Base-by-base conservation (phyloP, 2,329 filamentous ascomycete species). In the Hypoxylon sp. region DNA sequence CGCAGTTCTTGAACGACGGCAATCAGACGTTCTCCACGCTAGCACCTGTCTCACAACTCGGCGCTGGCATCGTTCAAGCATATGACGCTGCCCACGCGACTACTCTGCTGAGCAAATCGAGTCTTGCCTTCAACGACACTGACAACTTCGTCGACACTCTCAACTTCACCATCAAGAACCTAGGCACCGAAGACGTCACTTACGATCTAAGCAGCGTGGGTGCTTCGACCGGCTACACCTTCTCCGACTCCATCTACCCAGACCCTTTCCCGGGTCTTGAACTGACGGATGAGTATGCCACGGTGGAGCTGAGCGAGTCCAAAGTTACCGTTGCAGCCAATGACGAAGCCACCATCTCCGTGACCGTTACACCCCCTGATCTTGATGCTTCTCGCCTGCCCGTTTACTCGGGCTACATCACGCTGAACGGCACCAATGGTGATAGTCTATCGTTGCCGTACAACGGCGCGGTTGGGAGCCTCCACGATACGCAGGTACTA, bases 111-210 rank as follows among this genome's bases (percentile, higher is more conserved):
- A 78, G 76, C 60, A 76, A 75, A 7, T 79, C 79, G n/a, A 81
- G 78, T 65, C 68, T 88, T 9, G 77, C 80, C 3, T 86, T 87
- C 70, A 87, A 87, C 64, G 84, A 88, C 65, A 84, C 82, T 0
- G 79, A 81, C 57, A 66, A 86, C 71, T 78, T 84, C 55, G 65
- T 67, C 34, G 67, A 72, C 7, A 71, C 70, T 2, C 70, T 77
- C 31, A 76, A 77, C 56, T 83, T 87, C 63, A 77, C 73, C 27
- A 73, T 88, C 57, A 74, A 68, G 60, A 88, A 87, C 71, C 72
- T 72, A 4, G 80, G 78, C 34, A 67, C 67, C 11, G 70, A 73
- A 16, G 66, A 72, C 0, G 66, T 83, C 38, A 78, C 77, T 4
- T 85, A 83, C 67, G 71, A 72, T 5, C 69, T 87, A 7, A 73